Evolutionary conservation across 1,284 basidiomycete genomes (phyloP), one percentile per base, ranked within the genome.

Genomic region (Anthracocystis setariae): DNA sequence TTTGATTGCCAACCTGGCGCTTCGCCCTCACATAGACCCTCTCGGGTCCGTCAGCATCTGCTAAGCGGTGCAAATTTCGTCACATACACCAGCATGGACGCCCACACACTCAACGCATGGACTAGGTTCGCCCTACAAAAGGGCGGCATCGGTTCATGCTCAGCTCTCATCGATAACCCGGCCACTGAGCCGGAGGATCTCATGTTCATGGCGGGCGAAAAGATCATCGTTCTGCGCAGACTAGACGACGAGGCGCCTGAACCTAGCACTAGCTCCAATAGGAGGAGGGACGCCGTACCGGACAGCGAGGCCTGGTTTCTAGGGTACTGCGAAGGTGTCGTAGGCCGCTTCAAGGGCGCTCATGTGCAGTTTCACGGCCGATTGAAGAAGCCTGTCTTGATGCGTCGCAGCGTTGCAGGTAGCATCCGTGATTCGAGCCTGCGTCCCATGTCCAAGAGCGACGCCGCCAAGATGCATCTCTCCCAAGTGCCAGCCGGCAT

Each of bases 321-420:
- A 45, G 91, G 91, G 0, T 90, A 90, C 75, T 96, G 94, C 81
- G 93, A 96, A 84, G 93, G 91, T 49, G 92, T 95, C 45, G 90
- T 95, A 2, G 93, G 93, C 15, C 88, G 89, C 40, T 94, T 95
- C 81, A 85, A 87, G 32, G 88, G 87, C 3, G 78, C 84, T 13
- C 85, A 90, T 68, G 92, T 95, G 12, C 86, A 85, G 18, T 91
- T 94, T 75, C 88, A 89, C 73, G 87, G 87, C 3, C 90, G 89
- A 68, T 87, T 93, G 73, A 93, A 93, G 85, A 89, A 89, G 64
- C 90, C 91, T 0, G 85, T 93, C 68, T 46, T 80, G 43, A 78
- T 80, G 76, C 64, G 78, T n/a, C 64, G 78, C 18, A 79, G 78
- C 58, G 74, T 61, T n/a, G 73, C 64, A 5, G 76, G 73, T 21